Evolutionary conservation across 1,139 yeast species (phyloP).

Genomic region (Petasospora rhodanensis): DNA sequence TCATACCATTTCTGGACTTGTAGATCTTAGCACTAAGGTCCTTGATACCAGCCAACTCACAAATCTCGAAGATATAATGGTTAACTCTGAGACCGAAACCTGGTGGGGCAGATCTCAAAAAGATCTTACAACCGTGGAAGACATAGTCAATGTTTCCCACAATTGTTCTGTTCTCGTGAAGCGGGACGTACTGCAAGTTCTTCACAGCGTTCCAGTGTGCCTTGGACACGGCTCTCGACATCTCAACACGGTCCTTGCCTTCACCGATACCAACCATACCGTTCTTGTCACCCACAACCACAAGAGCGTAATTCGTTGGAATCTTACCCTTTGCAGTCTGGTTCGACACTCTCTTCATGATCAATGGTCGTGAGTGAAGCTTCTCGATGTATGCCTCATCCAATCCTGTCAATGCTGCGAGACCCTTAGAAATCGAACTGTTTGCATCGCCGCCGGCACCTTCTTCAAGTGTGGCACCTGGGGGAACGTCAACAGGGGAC

Average conservation of each 20-base stretch:
- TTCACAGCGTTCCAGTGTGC: slow-evolving; percentile 96
- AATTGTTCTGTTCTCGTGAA: slow-evolving; percentile 89
- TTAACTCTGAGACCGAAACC: slow-evolving; percentile 95
- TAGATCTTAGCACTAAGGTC: slow-evolving; percentile 90
- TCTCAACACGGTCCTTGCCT: slow-evolving; percentile 82
- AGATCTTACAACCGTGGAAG: slow-evolving; percentile 81
- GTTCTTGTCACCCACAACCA: slow-evolving; percentile 87
- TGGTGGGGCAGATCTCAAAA: slow-evolving; percentile 82
- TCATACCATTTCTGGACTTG: slow-evolving; percentile 91
- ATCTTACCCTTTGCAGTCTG: slow-evolving; percentile 95
- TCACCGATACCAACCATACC: slow-evolving; percentile 97
- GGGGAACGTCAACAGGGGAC: slow-evolving; percentile 30
- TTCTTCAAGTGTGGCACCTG: slow-evolving; percentile 17
- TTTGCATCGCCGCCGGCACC: slow-evolving; percentile 11
- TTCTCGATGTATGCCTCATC: slow-evolving; percentile 59
- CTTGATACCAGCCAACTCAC: slow-evolving; percentile 92
- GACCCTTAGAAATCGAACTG: slow-evolving; percentile 43
- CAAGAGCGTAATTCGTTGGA: slow-evolving; percentile 76
- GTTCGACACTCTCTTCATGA: slow-evolving; percentile 79
- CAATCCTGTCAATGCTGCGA: slow-evolving; percentile 71
- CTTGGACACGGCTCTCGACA: slow-evolving; percentile 71
- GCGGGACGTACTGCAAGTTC: slow-evolving; percentile 74
- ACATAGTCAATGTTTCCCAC: slow-evolving; percentile 80
- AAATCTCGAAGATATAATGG: slow-evolving; percentile 85
- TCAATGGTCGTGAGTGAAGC: slow-evolving; percentile 62